These are phyloP conservation scores for Scutellaria minor DNA, from an alignment of 257 asterid species.

Conservation along the genomic window DNA sequence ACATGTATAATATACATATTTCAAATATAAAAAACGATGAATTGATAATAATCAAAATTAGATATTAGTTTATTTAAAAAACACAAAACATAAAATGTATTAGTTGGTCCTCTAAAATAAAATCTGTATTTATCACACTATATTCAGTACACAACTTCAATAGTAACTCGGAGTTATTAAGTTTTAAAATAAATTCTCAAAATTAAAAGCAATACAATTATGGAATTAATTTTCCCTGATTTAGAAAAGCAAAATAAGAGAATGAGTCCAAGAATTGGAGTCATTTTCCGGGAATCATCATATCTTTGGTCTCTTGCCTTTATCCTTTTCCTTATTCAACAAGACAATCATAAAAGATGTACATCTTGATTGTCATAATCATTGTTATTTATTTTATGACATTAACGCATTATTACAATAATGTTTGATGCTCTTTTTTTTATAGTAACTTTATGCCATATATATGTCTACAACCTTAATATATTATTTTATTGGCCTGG, in stretches of 20 bases:
- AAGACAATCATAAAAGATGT: conserved; percentile 40
- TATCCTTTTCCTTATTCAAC: conserved; percentile 34
- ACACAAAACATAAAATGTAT: no score
- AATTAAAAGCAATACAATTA: no score
- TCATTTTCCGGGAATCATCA: conserved; percentile 47
- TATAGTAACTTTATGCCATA: not conserved
- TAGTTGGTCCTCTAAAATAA: no score
- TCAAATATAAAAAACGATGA: no score
- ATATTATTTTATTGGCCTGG: not conserved
- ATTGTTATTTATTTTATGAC: conserved; percentile 33
- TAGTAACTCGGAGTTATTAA: no score
- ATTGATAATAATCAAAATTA: no score
- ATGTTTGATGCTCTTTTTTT: conserved; percentile 2
- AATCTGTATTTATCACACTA: no score
- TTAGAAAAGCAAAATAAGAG: conserved; percentile 22
- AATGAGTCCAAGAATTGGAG: conserved; percentile 36
- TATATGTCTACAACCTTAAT: not conserved
- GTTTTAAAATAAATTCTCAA: no score
- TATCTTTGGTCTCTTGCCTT: conserved; percentile 24
- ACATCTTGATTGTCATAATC: conserved; percentile 45
- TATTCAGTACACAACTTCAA: no score
- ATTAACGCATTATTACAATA: conserved; percentile 32
- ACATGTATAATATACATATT: no score
- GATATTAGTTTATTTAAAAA: no score
- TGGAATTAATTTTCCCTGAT: conserved; percentile 4